Base-by-base conservation (phyloP, 345 rosid genomes). In the Toxicodendron radicans region DNA sequence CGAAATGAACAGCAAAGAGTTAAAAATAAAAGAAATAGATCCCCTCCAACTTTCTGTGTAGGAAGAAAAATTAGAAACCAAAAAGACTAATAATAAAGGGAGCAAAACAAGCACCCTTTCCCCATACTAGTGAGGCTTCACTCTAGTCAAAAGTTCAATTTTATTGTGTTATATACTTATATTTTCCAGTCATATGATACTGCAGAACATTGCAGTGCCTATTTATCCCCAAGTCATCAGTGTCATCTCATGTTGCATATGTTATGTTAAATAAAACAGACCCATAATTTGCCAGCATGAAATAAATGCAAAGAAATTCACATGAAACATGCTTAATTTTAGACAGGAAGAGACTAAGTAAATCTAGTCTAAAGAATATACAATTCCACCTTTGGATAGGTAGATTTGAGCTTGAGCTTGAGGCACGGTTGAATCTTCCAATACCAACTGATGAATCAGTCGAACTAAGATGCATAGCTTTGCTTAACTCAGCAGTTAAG, bases 391-490 rank as follows among this genome's bases (percentile, higher is more conserved):
- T 91, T 79, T 86, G 94, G 73, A 74, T 70, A 21, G 82, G 71
- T 71, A 81, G 66, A 87, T 76, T 86, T 69, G 89, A 79, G 70
- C 82, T 83, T 7, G 88, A 72, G 76, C 77, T 79, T 35, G 88
- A 78, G 32, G 83, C 73, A 56, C 24, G 78, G 78, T 81, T 89
- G 66, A 83, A 63, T 84, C 89, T 87, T 80, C 90, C 82, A 58
- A 84, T 75, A 69, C 79, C 87, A 78, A 56, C 82, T 51, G 82
- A 76, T 60, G 86, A 75, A 75, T 93, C 92, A 49, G 88, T 73
- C n/a, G 90, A 78, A 78, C 87, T 83, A 66, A 95, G 85, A 74
- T 84, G 93, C 95, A 91, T 83, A 75, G 79, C 86, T 83, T 84
- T 87, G 82, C 83, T 82, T 74, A 93, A 89, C 68, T 89, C 95